Base-by-base conservation (phyloP, 2,329 filamentous ascomycete species). In the Cordyceps javanica region DNA sequence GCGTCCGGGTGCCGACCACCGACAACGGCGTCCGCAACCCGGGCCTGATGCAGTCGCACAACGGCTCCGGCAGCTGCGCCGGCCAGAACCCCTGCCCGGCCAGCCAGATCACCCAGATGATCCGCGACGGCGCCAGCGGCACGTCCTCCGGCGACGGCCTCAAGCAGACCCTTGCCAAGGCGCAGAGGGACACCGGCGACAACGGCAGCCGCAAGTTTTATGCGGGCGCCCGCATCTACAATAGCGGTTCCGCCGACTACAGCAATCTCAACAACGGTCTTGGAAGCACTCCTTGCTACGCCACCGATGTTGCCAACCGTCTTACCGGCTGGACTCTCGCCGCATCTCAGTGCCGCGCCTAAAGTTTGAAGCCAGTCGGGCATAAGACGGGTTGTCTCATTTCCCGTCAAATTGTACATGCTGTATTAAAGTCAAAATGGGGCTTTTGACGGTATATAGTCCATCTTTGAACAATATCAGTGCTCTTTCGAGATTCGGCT, bases 21-120 rank as follows among this genome's bases (percentile, higher is more conserved):
- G 42, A 58, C 41, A 58, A 58, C 23, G 55, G 48, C 21, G 55
- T 58, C 48, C 28, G 30, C 38, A 58, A 58, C 49, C 55, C 55
- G 3, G 55, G 55, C n/a, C 48, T 53, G 9, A 58, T 58, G 55
- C 55, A 58, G 49, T 53, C 48, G 38, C 55, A 58, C 49, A 53
- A 45, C 28, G 48, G 55, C 48, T 28, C 46, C 5, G 55, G 48
- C 28, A 38, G 19, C 41, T 58, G 55, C 41, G 55, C 26, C 3
- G 49, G 48, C 48, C 10, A 26, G 38, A 53, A 58, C 49, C 55
- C 55, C 16, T 58, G 55, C 48, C 55, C 55, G 26, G 49, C 38
- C n/a, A n/a, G 30, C n/a, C 2, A n/a, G 5, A 53, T 58, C 41
- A 38, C 23, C 23, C 55, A 53, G 55, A 58, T 58, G 55, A 44